phyloP scores from a whole-genome alignment of 768 basidiomycete species.

The Agaricus subrufescens region DNA sequence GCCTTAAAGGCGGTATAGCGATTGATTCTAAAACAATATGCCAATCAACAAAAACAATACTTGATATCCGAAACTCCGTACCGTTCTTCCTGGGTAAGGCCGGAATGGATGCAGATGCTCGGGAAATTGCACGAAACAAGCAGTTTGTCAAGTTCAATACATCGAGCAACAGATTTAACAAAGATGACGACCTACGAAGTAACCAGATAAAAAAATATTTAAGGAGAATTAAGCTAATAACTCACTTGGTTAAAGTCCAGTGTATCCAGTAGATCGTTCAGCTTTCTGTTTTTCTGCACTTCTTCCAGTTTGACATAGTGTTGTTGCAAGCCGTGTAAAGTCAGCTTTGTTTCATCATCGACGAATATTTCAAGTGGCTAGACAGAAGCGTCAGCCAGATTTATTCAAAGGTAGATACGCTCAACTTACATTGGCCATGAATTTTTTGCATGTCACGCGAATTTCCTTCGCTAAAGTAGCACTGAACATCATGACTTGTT shows the following conservation, averaged over 20 bases:
- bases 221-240: background rate
- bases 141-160: conserved; percentile 93
- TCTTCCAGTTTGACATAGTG: conserved; percentile 98
- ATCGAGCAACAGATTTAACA: conserved; percentile 96
- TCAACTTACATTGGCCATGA: conserved; percentile 91
- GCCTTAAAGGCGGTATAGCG: conserved; percentile 98
- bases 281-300: conserved; percentile 90
- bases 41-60: conserved; percentile 3
- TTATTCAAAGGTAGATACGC: background rate
- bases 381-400: background rate
- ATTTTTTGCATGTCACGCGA: conserved; percentile 97
- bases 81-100: conserved; percentile 94
- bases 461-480: conserved; percentile 98
- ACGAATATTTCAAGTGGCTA: conserved; percentile 99
- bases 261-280: conserved; percentile 92
- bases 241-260: conserved; percentile 97
- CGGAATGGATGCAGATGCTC: conserved; percentile 95
- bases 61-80: conserved; percentile 32
- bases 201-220: background rate
- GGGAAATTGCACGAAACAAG: conserved; percentile 98
- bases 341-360: conserved; percentile 98
- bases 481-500: conserved; percentile 99
- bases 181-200: conserved; percentile 91
- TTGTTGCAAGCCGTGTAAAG: conserved; percentile 96
- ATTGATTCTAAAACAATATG: conserved; percentile 56